phyloP scores from a whole-genome alignment of 2,329 filamentous ascomycete genomes.

The Ambrosiella beaveri region DNA sequence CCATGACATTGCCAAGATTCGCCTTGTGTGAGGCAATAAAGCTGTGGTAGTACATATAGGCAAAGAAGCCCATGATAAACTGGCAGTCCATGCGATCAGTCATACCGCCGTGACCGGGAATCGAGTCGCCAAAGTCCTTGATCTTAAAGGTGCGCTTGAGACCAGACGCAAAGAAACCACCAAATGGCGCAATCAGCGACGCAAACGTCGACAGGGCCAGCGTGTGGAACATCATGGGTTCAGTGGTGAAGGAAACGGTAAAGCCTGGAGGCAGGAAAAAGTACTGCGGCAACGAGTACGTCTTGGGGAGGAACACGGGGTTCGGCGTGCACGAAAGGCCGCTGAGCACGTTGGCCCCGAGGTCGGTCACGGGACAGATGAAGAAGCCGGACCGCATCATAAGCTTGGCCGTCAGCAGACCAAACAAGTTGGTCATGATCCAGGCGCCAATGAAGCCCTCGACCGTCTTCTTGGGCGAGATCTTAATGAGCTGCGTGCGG shows the following conservation, averaged over 20 bases:
- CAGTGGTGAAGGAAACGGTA: slow-evolving; percentile 51
- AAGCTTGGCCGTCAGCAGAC: slow-evolving; percentile 62
- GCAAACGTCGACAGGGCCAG: slow-evolving; percentile 83
- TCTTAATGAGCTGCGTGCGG: slow-evolving; percentile 87
- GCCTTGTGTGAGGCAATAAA: slow-evolving; percentile 85
- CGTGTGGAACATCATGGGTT: slow-evolving; percentile 87
- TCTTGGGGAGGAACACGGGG: slow-evolving; percentile 69
- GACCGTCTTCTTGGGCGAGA: slow-evolving; percentile 97
- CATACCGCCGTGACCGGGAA: slow-evolving; percentile 93
- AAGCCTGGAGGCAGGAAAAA: slow-evolving; percentile 47
- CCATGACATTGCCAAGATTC: slow-evolving; percentile 71
- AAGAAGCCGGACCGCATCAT: slow-evolving; percentile 91
- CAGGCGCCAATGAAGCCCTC: slow-evolving; percentile 94
- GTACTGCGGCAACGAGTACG: slow-evolving; percentile 55
- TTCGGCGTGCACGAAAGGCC: slow-evolving; percentile 82
- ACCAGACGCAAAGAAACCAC: slow-evolving; percentile 94
- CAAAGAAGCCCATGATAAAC: slow-evolving; percentile 99
- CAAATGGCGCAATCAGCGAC: slow-evolving; percentile 90
- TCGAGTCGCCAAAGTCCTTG: slow-evolving; percentile 98
- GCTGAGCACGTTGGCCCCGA: slow-evolving; percentile 83
- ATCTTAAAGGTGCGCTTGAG: slow-evolving; percentile 98
- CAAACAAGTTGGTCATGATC: slow-evolving; percentile 85
- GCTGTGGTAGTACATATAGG: slow-evolving; percentile 96
- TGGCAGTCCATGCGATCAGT: slow-evolving; percentile 99
- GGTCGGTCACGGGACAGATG: slow-evolving; percentile 91